Evolutionary conservation across 2,329 filamentous ascomycete genomes (phyloP).

Genomic region (Rutstroemia sp.): DNA sequence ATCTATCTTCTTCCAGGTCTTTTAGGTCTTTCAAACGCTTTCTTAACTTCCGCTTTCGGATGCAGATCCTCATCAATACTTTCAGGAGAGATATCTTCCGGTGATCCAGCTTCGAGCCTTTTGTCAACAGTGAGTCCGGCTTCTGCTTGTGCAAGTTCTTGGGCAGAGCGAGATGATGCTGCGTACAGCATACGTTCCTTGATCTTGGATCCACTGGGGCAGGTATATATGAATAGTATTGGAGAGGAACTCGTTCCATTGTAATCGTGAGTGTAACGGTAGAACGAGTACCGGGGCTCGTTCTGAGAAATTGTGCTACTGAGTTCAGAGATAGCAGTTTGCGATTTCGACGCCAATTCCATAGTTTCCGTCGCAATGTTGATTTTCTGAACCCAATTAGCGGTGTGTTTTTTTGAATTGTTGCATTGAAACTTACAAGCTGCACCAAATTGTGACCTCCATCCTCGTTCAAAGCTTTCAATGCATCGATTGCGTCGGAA

Average conservation of each 20-base stretch:
- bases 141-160: constrained; percentile 57
- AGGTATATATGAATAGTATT: constrained; percentile 77
- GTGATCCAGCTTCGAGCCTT: constrained; percentile 61
- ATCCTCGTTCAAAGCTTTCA: constrained; percentile 49
- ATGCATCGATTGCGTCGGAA: constrained; percentile 55
- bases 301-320: constrained; percentile 51
- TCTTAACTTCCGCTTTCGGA: constrained; percentile 56
- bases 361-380: constrained; percentile 63
- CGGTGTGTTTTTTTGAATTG: background rate
- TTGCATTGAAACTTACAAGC: constrained; percentile 43
- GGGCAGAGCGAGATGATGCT: constrained; percentile 58
- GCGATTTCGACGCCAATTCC: constrained; percentile 49
- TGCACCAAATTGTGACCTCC: constrained; percentile 49
- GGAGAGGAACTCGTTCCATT: constrained; percentile 46
- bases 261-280: constrained; percentile 55
- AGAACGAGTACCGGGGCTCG: constrained; percentile 75
- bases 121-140: constrained; percentile 61
- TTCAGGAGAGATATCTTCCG: constrained; percentile 62
- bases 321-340: constrained; percentile 51
- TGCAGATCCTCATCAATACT: constrained; percentile 60
- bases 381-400: constrained; percentile 49
- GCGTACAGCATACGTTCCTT: constrained; percentile 84
- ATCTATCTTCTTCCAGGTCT: constrained; percentile 50
- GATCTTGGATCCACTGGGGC: constrained; percentile 64
- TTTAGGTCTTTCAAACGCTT: constrained; percentile 71